Evolutionary conservation across 2,329 filamentous ascomycete species (phyloP), one percentile per base, ranked within the genome.

Genomic region (Exutisphaerella laricina): DNA sequence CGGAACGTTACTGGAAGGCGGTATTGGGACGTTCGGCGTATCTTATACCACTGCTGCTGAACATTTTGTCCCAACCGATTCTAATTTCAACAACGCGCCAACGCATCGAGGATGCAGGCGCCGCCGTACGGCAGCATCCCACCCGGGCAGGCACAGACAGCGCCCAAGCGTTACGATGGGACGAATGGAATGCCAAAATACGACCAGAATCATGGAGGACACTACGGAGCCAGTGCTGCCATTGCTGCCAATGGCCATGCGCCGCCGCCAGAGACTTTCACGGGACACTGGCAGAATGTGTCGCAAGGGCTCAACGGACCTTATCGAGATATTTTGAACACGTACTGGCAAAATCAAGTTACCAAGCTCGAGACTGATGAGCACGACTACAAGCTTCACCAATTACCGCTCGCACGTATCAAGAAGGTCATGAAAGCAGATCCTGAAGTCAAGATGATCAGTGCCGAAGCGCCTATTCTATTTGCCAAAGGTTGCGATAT

Each of bases 361-460:
- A 90, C 84, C 55, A 88, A 94, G 65, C 80, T 98, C 46, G 92
- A 98, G 70, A 87, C 79, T 47, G 92, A 97, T 59, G 88, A 85
- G 36, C 92, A 98, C 66, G 92, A 98, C 68, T 98, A 97, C 76
- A 98, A 98, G 70, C 79, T 97, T 43, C 92, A 98, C 66, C 92
- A 97, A 66, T 76, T 98, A 28, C 92, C 92, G 1, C 76, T 98
- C 29, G 92, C 92, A n/a, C 84, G 92, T 41, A 98, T 98, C 72
- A 98, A 98, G 75, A 98, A 98, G 68, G 92, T 98, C 54, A 98
- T 98, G 92, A 98, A 98, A 70, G 92, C 92, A 1, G 92, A 98
- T 57, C 92, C 92, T 0, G 92, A 98, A 60, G 92, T 98, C 35
- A 98, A 98, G 73, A 98, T 98, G 92, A 98, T 98, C 51, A 97